Evolutionary conservation across 345 rosid species (phyloP).

Genomic region (Citrus reticulata): DNA sequence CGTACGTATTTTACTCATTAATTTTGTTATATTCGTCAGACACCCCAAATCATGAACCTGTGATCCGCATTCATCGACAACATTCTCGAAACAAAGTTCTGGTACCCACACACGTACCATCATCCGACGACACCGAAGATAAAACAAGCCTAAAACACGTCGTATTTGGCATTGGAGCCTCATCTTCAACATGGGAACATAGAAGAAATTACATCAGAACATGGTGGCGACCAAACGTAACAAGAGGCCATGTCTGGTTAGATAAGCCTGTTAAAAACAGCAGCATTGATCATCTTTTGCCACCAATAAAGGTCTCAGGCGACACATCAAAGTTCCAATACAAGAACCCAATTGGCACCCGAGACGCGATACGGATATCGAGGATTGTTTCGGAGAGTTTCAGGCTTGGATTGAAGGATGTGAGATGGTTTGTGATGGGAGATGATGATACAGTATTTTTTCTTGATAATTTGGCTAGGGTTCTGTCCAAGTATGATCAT

Average conservation of each 20-base stretch:
- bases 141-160: conserved; percentile 47
- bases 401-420: conserved; percentile 37
- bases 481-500: conserved; percentile 70
- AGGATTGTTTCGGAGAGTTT: conserved; percentile 65
- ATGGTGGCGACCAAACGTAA: conserved; percentile 61
- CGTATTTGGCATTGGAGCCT: conserved; percentile 73
- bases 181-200: conserved; percentile 56
- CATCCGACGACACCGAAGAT: background rate
- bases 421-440: conserved; percentile 89
- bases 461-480: conserved; percentile 56
- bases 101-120: no score
- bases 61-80: background rate
- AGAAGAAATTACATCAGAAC: conserved; percentile 62
- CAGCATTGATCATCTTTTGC: conserved; percentile 29
- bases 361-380: conserved; percentile 64
- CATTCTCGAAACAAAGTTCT: background rate
- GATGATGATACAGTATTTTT: conserved; percentile 81
- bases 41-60: background rate
- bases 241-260: conserved; percentile 77
- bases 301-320: conserved; percentile 48
- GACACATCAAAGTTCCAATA: conserved; percentile 49
- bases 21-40: conserved; percentile 12
- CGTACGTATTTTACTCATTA: conserved; percentile 25
- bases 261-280: conserved; percentile 34
- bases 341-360: conserved; percentile 36